Percentiles rank a stretch among this genome's conserved stretches.
Conservation (phyloP, 305 asterid genomes). For the Solanum hybrid region DNA sequence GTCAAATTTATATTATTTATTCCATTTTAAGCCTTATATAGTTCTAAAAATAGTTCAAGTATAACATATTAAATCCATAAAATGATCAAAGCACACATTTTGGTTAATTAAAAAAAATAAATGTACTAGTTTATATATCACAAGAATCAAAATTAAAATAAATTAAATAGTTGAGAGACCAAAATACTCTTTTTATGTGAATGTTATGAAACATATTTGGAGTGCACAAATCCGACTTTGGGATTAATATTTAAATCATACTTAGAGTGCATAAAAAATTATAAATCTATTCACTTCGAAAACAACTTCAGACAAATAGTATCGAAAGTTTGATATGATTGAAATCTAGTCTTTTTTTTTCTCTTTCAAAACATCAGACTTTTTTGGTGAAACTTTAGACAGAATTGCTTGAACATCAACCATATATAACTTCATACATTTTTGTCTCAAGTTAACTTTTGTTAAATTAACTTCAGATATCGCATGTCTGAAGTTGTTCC, state of each 20-base stretch:
- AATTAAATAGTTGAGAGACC: neutral
- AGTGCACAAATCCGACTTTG: neutral
- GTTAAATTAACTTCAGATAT: neutral
- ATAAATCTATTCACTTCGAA: neutral
- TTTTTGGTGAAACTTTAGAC: neutral
- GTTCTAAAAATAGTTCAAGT: neutral
- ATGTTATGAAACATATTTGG: neutral
- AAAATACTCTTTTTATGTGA: neutral
- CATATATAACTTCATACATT: neutral
- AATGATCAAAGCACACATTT: neutral
- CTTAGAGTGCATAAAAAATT: neutral
- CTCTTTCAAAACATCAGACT: neutral
- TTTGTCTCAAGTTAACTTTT: neutral
- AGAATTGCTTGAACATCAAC: neutral
- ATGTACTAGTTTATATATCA: neutral
- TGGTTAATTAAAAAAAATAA: too few species aligned
- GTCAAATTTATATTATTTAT: neutral
- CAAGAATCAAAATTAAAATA: neutral
- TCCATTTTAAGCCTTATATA: neutral
- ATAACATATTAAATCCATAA: neutral
- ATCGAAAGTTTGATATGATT: neutral
- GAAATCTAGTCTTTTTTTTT: neutral
- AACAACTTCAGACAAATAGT: neutral
- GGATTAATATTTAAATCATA: neutral
- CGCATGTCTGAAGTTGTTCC: neutral